Conservation (phyloP, 108 stramenopile species). For the Nitzschia inconspicua region DNA sequence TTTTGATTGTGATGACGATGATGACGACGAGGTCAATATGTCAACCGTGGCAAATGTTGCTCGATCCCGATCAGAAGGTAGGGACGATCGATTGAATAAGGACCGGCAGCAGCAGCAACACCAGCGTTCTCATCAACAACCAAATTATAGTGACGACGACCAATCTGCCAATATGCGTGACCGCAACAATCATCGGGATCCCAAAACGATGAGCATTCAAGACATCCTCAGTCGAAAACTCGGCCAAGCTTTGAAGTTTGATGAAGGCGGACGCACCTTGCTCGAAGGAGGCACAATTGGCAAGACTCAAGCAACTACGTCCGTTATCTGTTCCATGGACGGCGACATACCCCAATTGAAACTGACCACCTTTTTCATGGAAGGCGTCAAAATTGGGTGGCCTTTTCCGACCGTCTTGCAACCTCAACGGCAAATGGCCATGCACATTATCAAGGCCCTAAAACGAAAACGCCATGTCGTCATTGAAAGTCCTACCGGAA, state of each 20-base stretch:
- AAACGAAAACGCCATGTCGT: constrained; percentile 66
- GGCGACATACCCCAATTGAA: constrained; percentile 58
- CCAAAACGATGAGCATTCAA: too few species aligned
- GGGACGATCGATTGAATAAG: not conserved
- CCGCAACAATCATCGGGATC: not conserved
- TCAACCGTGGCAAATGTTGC: not conserved
- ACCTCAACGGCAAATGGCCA: constrained; percentile 77
- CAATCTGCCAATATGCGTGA: not conserved
- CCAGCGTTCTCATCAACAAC: too few species aligned
- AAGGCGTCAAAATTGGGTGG: constrained; percentile 71
- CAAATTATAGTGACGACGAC: not conserved
- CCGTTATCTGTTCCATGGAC: constrained; percentile 28
- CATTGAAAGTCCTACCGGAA: constrained; percentile 77
- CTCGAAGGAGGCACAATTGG: not conserved
- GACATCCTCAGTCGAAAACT: not conserved
- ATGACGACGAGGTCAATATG: too few species aligned
- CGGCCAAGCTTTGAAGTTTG: not conserved
- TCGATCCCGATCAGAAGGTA: not conserved
- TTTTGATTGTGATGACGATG: not conserved
- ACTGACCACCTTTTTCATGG: constrained; percentile 53
- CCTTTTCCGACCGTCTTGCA: constrained; percentile 59
- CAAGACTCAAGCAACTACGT: not conserved
- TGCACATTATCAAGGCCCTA: constrained; percentile 68
- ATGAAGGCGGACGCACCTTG: not conserved
- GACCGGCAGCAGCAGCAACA: too few species aligned